Conservation (phyloP, 768 basidiomycete species). For the Pleurotus tuber-regium region DNA sequence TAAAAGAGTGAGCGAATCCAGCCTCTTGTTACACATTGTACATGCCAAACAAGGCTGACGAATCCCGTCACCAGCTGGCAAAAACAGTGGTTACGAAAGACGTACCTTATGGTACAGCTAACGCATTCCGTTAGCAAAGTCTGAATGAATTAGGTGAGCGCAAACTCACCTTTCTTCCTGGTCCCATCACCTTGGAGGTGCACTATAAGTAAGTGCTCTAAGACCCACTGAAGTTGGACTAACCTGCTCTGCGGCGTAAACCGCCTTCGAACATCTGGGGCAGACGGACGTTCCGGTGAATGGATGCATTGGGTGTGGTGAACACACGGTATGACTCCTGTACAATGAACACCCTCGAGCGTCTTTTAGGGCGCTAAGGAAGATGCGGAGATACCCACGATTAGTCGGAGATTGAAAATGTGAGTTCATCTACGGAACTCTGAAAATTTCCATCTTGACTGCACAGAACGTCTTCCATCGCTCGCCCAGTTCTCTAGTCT, state of each 20-base stretch:
- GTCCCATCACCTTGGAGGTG: slow-evolving; percentile 66
- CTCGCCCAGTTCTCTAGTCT: slow-evolving; percentile 1
- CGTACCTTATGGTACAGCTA: slow-evolving; percentile 80
- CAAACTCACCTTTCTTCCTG: slow-evolving; percentile 75
- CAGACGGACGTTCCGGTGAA: slow-evolving; percentile 73
- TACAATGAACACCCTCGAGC: too few relatives aligned
- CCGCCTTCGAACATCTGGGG: slow-evolving; percentile 70
- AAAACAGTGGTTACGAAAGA: not conserved
- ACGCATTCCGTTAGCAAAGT: slow-evolving; percentile 10
- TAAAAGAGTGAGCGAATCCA: slow-evolving; percentile 73
- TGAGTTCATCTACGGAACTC: slow-evolving; percentile 30
- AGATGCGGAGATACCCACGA: not conserved
- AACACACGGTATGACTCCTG: too few relatives aligned
- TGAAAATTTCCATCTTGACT: slow-evolving; percentile 9
- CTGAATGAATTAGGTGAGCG: not conserved
- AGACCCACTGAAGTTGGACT: slow-evolving; percentile 16
- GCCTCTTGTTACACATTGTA: slow-evolving; percentile 68
- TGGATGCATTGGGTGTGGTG: slow-evolving; percentile 53
- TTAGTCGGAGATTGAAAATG: slow-evolving; percentile 32
- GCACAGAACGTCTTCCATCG: slow-evolving; percentile 4
- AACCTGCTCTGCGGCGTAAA: slow-evolving; percentile 90
- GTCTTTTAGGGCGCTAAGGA: too few relatives aligned
- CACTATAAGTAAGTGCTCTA: slow-evolving; percentile 1
- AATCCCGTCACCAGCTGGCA: not conserved
- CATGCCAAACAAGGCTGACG: slow-evolving; percentile 77